Evolutionary conservation across 2,329 filamentous ascomycete species (phyloP), one percentile per base, ranked within the genome.

Genomic region (Penicillium sp.): DNA sequence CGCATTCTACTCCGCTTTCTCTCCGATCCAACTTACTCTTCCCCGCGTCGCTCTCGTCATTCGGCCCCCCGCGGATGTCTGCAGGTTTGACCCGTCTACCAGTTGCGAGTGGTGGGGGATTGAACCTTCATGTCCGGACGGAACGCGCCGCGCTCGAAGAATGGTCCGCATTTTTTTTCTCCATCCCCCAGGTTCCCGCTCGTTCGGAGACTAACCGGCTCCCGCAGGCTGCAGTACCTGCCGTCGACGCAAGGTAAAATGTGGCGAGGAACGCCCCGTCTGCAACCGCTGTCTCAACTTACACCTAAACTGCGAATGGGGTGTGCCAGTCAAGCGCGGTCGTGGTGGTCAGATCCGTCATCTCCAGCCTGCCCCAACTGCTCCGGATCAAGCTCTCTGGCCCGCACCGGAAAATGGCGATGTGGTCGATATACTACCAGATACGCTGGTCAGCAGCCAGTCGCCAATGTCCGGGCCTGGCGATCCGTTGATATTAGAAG

Each of bases 121-220:
- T 43, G 39, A 33, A 18, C 39, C 30, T 54, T 47, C 37, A 64
- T 62, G 57, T 63, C 59, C 43, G 61, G 61, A 47, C 53, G 61
- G 47, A 61, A 64, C 51, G 61, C 59, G 47, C 62, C 64, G 52
- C 60, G 64, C 51, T 67, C 64, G 15, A 67, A 65, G 51, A 66
- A 59, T 51, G 64, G 64, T 67, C 50, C 18, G 48, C 30, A 16
- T 17, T 29, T n/a, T 33, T 20, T 23, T 38, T 14, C 23, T 30
- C 28, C 17, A 43, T 26, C 36, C 44, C 33, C 35, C 25, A n/a
- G 11, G 15, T 34, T 26, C 16, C 19, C 21, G 6, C 21, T n/a
- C 16, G 14, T 36, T 16, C 16, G 10, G 36, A 35, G 15, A 28
- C 33, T 41, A 34, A 29, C 17, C 31, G 10, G 25, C 29, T 33